Percentiles rank a stretch among this genome's conserved stretches.
phyloP scores from a whole-genome alignment of 2,329 filamentous ascomycete genomes.

The Cladosporium sp. region DNA sequence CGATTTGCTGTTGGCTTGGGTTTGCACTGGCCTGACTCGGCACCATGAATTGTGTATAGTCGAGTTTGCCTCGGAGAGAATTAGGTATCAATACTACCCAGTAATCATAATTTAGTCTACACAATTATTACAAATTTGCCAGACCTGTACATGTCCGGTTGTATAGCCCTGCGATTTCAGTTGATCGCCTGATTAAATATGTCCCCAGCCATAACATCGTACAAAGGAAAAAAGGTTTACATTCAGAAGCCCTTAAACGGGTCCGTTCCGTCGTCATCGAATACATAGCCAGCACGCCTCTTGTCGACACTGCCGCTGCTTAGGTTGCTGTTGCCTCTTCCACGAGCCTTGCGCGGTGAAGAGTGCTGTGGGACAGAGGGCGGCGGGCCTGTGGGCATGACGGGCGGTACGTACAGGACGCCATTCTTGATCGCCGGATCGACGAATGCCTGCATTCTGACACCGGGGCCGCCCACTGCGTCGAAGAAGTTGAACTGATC shows the following conservation, averaged over 20 bases:
- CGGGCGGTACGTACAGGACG: conserved; percentile 28
- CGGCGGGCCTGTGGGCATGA: conserved; percentile 13
- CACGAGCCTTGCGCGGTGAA: conserved; percentile 10
- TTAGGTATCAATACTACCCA: no score
- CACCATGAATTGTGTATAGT: no score
- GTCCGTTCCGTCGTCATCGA: conserved; percentile 32
- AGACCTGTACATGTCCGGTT: no score
- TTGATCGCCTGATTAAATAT: neutral
- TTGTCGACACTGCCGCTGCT: conserved; percentile 28
- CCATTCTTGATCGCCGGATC: conserved; percentile 40
- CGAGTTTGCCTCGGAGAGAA: no score
- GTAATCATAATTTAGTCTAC: neutral
- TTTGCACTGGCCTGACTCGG: no score
- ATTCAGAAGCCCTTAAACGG: conserved; percentile 34
- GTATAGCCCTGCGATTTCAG: neutral
- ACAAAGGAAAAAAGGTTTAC: neutral
- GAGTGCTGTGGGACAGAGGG: neutral
- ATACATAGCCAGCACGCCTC: conserved; percentile 30
- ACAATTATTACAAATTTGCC: neutral
- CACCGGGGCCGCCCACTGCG: conserved; percentile 65
- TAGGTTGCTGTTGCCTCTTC: conserved; percentile 25
- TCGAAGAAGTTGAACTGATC: conserved; percentile 65
- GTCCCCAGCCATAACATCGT: neutral
- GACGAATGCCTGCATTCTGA: conserved; percentile 97
- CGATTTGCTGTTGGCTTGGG: no score